These are phyloP conservation scores for Trichosporon sp. DNA, from an alignment of 1,284 basidiomycete genomes.

Conservation along the genomic window DNA sequence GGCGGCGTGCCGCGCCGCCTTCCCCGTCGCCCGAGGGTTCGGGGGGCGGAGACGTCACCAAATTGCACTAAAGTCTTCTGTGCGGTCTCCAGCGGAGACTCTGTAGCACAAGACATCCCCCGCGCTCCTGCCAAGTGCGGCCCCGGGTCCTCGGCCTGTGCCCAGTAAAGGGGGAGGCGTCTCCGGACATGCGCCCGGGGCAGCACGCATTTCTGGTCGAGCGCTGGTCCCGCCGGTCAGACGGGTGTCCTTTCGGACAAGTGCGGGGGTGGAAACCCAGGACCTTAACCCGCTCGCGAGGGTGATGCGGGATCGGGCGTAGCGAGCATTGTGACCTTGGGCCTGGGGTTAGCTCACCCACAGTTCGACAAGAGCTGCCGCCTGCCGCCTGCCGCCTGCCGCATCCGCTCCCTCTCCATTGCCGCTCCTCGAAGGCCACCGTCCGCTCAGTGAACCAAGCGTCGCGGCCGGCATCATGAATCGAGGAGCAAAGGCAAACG, in stretches of 20 bases:
- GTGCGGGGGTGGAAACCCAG: conserved; percentile 50
- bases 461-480: too few species aligned
- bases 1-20: not conserved
- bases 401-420: not conserved
- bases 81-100: not conserved
- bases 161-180: conserved; percentile 17
- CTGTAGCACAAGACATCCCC: conserved; percentile 27
- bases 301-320: conserved; percentile 28
- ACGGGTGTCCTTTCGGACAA: conserved; percentile 45
- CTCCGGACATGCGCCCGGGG: conserved; percentile 25
- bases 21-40: not conserved
- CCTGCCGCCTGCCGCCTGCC: not conserved
- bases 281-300: conserved; percentile 52
- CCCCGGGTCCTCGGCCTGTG: not conserved
- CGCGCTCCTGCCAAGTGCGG: conserved; percentile 44
- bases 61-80: conserved; percentile 52
- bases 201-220: conserved; percentile 51
- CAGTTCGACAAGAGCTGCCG: not conserved
- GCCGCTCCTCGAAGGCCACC: too few species aligned
- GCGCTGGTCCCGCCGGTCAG: conserved; percentile 36
- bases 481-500: too few species aligned
- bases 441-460: too few species aligned
- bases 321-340: conserved; percentile 52
- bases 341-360: conserved; percentile 23
- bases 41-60: conserved; percentile 44